Evolutionary conservation across 352 stramenopile species (phyloP).

Genomic region (Lagenidium sp.): DNA sequence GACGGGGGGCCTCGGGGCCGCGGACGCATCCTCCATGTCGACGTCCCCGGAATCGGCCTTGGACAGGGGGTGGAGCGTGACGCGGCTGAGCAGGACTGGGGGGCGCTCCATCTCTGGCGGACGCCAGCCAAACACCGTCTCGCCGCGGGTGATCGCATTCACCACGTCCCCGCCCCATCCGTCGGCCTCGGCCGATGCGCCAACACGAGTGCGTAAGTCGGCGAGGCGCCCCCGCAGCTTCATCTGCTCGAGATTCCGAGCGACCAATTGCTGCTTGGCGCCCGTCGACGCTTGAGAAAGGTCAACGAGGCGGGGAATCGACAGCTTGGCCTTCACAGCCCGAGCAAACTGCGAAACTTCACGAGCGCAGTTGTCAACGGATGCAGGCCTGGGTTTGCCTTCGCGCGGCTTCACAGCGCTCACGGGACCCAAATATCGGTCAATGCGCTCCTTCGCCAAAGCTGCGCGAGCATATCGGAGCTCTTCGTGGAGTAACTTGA

Average conservation of each 20-base stretch:
- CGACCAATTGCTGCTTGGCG: slow-evolving; percentile 32
- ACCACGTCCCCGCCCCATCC: slow-evolving; percentile 53
- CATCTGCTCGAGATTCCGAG: slow-evolving; percentile 38
- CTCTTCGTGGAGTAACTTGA: slow-evolving; percentile 43
- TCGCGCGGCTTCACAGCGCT: neutral
- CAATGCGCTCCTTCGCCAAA: slow-evolving; percentile 51
- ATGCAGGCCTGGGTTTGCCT: too few relatives aligned
- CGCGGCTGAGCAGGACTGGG: slow-evolving; percentile 41
- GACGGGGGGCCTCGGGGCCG: neutral
- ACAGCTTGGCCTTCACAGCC: slow-evolving; percentile 44
- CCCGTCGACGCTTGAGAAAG: slow-evolving; percentile 20
- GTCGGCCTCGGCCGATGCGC: slow-evolving; percentile 27
- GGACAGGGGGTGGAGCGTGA: slow-evolving; percentile 24
- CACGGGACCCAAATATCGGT: slow-evolving; percentile 26
- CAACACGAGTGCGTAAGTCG: slow-evolving; percentile 34
- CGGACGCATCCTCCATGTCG: slow-evolving; percentile 11
- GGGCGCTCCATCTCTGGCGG: slow-evolving; percentile 63
- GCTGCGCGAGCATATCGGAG: slow-evolving; percentile 35
- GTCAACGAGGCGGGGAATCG: slow-evolving; percentile 63
- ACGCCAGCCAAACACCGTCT: slow-evolving; percentile 71
- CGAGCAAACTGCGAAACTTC: slow-evolving; percentile 39
- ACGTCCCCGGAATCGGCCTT: neutral
- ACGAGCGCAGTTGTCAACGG: slow-evolving; percentile 26
- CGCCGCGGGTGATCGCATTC: slow-evolving; percentile 40
- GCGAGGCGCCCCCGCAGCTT: slow-evolving; percentile 27